These are phyloP conservation scores for Aspergillus ochraceoroseus DNA, from an alignment of 2,329 filamentous ascomycete species.

Conservation along the genomic window DNA sequence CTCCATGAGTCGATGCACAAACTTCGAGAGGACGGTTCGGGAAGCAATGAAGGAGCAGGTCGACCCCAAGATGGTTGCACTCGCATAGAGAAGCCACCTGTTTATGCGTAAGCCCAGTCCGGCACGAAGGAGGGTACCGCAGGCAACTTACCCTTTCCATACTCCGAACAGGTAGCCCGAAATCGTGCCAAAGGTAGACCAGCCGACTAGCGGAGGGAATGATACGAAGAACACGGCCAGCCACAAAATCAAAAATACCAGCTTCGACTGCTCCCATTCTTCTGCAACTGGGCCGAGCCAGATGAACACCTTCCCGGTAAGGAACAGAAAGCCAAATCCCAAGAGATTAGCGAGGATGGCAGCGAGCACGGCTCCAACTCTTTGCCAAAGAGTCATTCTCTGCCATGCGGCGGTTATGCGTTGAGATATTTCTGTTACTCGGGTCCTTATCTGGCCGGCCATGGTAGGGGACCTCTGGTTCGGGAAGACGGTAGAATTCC, in stretches of 20 bases:
- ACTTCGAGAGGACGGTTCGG: conserved; percentile 69
- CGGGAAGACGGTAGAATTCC: conserved; percentile 38
- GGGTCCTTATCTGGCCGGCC: conserved; percentile 39
- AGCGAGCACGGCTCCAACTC: conserved; percentile 52
- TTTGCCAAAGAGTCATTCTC: conserved; percentile 53
- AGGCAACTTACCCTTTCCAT: conserved; percentile 59
- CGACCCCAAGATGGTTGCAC: conserved; percentile 72
- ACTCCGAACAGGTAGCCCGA: conserved; percentile 68
- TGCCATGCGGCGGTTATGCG: conserved; percentile 34
- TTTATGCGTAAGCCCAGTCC: conserved; percentile 25
- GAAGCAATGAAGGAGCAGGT: conserved; percentile 75
- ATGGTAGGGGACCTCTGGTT: conserved; percentile 30
- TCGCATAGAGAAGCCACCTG: conserved; percentile 79
- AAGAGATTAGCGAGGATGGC: conserved; percentile 52
- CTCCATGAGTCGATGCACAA: conserved; percentile 75
- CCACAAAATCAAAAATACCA: conserved; percentile 73
- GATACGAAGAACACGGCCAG: conserved; percentile 67
- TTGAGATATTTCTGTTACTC: conserved; percentile 33
- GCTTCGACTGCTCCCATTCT: conserved; percentile 67
- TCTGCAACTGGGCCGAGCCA: conserved; percentile 67
- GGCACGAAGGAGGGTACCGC: neutral
- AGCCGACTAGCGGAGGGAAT: conserved; percentile 84
- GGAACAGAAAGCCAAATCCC: conserved; percentile 66
- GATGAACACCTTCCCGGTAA: conserved; percentile 73
- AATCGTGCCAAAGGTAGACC: conserved; percentile 69